Evolutionary conservation across 2,329 filamentous ascomycete genomes (phyloP).

Genomic region (Microcyclospora tardicrescens): DNA sequence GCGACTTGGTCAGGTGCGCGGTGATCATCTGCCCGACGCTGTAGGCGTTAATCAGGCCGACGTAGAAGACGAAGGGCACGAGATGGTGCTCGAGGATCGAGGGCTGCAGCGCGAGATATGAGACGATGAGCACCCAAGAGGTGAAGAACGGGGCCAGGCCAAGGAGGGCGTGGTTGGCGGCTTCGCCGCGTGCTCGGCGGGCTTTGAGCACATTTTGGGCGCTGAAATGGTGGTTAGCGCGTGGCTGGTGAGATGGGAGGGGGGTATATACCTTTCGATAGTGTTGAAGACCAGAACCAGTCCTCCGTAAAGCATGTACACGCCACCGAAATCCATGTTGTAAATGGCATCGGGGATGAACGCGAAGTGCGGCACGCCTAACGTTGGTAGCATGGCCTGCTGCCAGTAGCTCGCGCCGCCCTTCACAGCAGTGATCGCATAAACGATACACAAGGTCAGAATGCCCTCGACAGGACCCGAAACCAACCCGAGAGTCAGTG

Average conservation of each 20-base stretch:
- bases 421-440: slow-evolving; percentile 67
- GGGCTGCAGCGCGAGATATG: slow-evolving; percentile 77
- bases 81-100: slow-evolving; percentile 70
- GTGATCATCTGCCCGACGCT: slow-evolving; percentile 92
- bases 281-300: slow-evolving; percentile 78
- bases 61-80: slow-evolving; percentile 79
- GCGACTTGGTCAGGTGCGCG: slow-evolving; percentile 75
- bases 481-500: slow-evolving; percentile 78
- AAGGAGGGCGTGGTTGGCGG: slow-evolving; percentile 59
- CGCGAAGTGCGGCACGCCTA: slow-evolving; percentile 52
- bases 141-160: slow-evolving; percentile 71
- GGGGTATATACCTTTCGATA: slow-evolving; percentile 43
- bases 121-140: slow-evolving; percentile 62
- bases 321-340: slow-evolving; percentile 74
- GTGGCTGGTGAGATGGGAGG: background rate
- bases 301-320: slow-evolving; percentile 80
- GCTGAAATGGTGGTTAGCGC: slow-evolving; percentile 25
- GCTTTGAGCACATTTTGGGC: slow-evolving; percentile 74
- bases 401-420: slow-evolving; percentile 93
- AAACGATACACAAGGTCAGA: slow-evolving; percentile 68
- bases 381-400: slow-evolving; percentile 57
- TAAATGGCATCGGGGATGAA: slow-evolving; percentile 62
- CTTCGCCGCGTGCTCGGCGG: slow-evolving; percentile 60
- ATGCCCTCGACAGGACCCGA: slow-evolving; percentile 95
- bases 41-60: slow-evolving; percentile 85